phyloP scores from a whole-genome alignment of 192 early-diverging fungal species.

The Coemansia nantahalensis region DNA sequence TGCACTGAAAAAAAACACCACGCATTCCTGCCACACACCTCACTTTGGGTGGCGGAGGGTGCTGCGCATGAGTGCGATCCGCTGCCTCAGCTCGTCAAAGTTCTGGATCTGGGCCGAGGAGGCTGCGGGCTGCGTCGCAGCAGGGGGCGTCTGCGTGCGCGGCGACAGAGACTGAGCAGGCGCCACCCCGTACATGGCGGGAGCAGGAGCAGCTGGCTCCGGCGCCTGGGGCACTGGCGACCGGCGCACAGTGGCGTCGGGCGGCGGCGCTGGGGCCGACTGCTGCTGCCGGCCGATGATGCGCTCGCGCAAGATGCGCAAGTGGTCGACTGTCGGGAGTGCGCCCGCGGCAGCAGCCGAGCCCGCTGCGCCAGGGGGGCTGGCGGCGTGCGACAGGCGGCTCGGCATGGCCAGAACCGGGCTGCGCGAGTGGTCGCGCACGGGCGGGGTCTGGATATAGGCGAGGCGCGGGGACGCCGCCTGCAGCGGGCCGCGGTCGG shows the following conservation, averaged over 20 bases:
- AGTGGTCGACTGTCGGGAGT: no score
- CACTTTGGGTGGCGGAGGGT: slow-evolving; percentile 22
- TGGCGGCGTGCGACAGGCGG: no score
- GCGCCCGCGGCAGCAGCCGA: no score
- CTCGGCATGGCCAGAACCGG: background rate
- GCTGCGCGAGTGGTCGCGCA: slow-evolving; percentile 2
- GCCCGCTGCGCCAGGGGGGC: no score
- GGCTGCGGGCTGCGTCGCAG: background rate
- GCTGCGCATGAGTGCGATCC: slow-evolving; percentile 32
- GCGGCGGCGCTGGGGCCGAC: slow-evolving; percentile 1
- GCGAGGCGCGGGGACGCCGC: slow-evolving; percentile 10
- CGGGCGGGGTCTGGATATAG: background rate
- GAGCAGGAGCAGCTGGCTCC: background rate
- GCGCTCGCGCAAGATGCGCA: slow-evolving; percentile 27
- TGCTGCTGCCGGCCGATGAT: slow-evolving; percentile 4
- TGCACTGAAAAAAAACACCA: background rate
- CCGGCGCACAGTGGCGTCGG: background rate
- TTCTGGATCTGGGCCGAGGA: no score
- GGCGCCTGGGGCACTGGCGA: background rate
- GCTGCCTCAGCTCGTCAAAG: slow-evolving; percentile 23
- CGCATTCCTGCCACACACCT: no score
- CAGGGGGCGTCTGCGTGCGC: background rate
- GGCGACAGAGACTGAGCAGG: background rate
- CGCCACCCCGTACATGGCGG: no score
- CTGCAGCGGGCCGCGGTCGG: slow-evolving; percentile 4